Evolutionary conservation across 306 rosid species (phyloP), one percentile per base, ranked within the genome.

Genomic region (Urtica urens): DNA sequence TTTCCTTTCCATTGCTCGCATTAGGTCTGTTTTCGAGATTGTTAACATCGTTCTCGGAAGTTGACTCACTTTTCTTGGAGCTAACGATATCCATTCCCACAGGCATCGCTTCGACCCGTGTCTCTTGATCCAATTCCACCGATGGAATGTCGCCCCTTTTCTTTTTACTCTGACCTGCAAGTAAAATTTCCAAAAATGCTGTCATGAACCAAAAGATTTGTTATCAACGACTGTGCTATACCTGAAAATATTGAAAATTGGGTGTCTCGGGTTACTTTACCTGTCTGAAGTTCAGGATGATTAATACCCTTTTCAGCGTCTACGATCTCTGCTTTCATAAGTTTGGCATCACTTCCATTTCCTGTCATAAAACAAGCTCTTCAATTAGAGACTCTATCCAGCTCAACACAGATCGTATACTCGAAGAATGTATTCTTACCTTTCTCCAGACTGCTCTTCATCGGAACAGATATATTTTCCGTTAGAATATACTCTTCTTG

Each of bases 31-130:
- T 64, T 52, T 54, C 72, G 37, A 53, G 46, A 38, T 48, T 64
- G 45, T 18, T 72, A 26, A 71, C 19, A 57, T 82, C 93, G 61
- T 77, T 79, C 55, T 72, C 87, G 21, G 76, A 68, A 21, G 77
- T 53, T 53, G 75, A 59, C 69, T 79, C 80, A 49, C 46, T 27
- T 39, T 75, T 77, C 49, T 66, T 67, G 16, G 52, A 38, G 33
- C 56, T n/a, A 56, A 59, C 46, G 47, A 37, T 62, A 46, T 55
- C 68, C 54, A 53, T 66, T 53, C 12, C 46, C 37, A 33, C 26
- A 53, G 65, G 51, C 28, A 64, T 67, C 51, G 7, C 60, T 5
- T 53, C 60, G 16, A 63, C 67, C 57, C 65, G 62, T 30, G 60
- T 64, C 21, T 21, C 56, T 55, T 54, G 72, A 51, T 60, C 76